phyloP scores from a whole-genome alignment of 179 eudicot species.

The Patellifolia procumbens region DNA sequence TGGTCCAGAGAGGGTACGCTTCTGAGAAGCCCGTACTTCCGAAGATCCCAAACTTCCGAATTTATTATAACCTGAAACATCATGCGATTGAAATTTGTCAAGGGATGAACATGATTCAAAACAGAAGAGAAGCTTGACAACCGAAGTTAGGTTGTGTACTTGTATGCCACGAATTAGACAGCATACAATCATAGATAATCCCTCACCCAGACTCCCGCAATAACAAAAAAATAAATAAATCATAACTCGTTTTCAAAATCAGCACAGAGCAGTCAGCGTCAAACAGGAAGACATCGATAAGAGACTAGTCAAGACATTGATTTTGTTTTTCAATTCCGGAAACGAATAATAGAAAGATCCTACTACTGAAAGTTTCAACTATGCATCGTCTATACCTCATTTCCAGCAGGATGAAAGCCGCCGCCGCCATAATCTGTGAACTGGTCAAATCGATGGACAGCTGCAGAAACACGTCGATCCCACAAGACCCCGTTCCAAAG shows the following conservation, averaged over 20 bases:
- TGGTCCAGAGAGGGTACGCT: slow-evolving; percentile 91
- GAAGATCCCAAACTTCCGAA: slow-evolving; percentile 96
- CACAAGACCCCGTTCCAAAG: slow-evolving; percentile 97
- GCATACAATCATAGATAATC: background rate
- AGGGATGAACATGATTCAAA: background rate
- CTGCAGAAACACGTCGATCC: slow-evolving; percentile 69
- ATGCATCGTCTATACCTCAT: slow-evolving; percentile 56
- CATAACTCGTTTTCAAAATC: background rate
- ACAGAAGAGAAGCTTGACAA: background rate
- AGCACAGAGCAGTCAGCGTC: background rate
- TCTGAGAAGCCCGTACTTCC: slow-evolving; percentile 80
- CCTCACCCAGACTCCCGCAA: background rate
- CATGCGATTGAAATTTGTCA: slow-evolving; percentile 3
- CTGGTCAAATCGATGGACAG: slow-evolving; percentile 85
- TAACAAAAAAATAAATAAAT: no score
- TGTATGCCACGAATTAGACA: background rate
- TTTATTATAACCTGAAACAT: slow-evolving; percentile 80
- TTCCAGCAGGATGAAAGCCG: slow-evolving; percentile 99
- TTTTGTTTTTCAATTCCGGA: background rate
- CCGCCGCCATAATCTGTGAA: slow-evolving; percentile 98
- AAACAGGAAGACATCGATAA: background rate
- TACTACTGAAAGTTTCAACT: background rate
- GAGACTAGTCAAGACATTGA: background rate
- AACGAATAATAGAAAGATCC: background rate
- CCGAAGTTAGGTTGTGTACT: background rate